phyloP scores from a whole-genome alignment of 1,284 basidiomycete species.

The Boletus sp. region DNA sequence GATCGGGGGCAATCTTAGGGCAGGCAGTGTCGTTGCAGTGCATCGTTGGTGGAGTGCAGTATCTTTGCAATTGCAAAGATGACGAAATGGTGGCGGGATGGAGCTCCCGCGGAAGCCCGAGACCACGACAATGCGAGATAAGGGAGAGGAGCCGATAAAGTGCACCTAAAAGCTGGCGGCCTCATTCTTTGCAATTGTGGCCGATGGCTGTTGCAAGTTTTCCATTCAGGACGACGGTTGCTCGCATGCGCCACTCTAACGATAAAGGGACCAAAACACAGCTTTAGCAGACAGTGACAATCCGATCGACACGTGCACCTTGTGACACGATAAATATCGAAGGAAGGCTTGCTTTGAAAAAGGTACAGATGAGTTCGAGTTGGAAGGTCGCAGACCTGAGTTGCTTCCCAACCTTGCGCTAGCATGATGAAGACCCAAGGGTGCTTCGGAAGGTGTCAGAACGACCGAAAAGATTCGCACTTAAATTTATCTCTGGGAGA shows the following conservation, averaged over 20 bases:
- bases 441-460: not conserved
- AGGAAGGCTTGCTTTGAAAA: not conserved
- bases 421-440: conserved; percentile 7
- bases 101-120: conserved; percentile 9
- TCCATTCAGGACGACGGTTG: not conserved
- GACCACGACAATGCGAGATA: not conserved
- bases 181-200: not conserved
- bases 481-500: too few relatives aligned
- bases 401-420: not conserved
- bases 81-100: conserved; percentile 7
- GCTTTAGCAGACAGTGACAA: not conserved
- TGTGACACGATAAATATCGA: not conserved
- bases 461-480: too few relatives aligned
- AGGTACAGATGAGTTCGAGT: not conserved
- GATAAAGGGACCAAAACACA: not conserved
- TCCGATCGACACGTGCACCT: conserved; percentile 10
- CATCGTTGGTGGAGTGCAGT: not conserved
- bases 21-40: conserved; percentile 18
- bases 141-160: not conserved
- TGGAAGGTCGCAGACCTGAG: not conserved
- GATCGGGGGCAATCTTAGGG: conserved; percentile 8
- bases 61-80: conserved; percentile 14
- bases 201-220: not conserved
- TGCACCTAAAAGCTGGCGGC: not conserved
- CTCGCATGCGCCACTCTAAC: not conserved